Evolutionary conservation across 768 basidiomycete genomes (phyloP).

Genomic region (Psilocybe azurescens): DNA sequence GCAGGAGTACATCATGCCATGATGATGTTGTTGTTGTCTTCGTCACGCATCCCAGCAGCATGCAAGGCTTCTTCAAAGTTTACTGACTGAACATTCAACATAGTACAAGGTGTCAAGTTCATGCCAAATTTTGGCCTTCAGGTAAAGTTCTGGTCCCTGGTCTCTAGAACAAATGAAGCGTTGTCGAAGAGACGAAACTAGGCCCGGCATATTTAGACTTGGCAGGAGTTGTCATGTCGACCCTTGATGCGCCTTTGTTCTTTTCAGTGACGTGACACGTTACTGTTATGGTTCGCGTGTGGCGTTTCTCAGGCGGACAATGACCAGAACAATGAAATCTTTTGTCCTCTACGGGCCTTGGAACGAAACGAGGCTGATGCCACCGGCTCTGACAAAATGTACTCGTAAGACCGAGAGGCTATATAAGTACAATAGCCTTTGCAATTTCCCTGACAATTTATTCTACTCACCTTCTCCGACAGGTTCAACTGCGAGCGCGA

Average conservation of each 20-base stretch:
- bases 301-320: constrained; percentile 17
- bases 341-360: constrained; percentile 17
- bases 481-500: constrained; percentile 7
- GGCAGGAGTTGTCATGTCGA: constrained; percentile 18
- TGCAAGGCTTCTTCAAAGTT: no score
- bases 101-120: no score
- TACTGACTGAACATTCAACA: no score
- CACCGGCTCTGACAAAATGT: constrained; percentile 6
- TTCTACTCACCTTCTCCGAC: constrained; percentile 4
- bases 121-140: no score
- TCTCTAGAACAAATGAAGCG: not conserved
- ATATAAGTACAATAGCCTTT: constrained; percentile 22
- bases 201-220: not conserved
- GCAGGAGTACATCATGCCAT: no score
- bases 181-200: not conserved
- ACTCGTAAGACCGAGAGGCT: constrained; percentile 9
- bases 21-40: no score
- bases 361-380: constrained; percentile 6
- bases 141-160: not conserved
- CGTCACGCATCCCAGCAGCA: no score
- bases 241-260: constrained; percentile 13
- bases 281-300: constrained; percentile 12
- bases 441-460: not conserved
- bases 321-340: constrained; percentile 26
- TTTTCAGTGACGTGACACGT: constrained; percentile 11